Conservation (phyloP, 495 filamentous ascomycete genomes). For the Aspergillus hancockii region DNA sequence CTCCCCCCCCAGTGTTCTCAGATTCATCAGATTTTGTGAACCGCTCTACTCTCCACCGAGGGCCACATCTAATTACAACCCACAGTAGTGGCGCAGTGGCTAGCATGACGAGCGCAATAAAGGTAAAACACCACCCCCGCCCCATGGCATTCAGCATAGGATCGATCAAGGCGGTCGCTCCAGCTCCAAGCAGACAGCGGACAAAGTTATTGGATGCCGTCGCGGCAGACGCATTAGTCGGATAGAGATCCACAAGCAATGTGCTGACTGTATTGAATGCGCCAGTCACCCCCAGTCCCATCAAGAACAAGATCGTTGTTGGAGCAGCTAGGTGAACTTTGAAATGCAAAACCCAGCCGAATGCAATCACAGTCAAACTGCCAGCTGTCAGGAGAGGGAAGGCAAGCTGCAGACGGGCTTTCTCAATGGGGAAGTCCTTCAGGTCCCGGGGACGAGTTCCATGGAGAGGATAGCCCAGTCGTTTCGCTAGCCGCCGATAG, state of each 20-base stretch:
- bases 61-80: conserved; percentile 44
- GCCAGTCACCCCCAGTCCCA: conserved; percentile 57
- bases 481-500: conserved; percentile 42
- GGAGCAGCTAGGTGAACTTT: conserved; percentile 43
- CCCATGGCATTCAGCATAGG: conserved; percentile 69
- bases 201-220: conserved; percentile 72
- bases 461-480: conserved; percentile 46
- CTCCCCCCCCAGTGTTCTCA: too few species aligned
- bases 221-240: conserved; percentile 59
- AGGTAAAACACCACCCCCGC: conserved; percentile 68
- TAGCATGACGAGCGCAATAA: conserved; percentile 58
- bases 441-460: conserved; percentile 55
- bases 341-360: conserved; percentile 41
- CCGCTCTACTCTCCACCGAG: conserved; percentile 48
- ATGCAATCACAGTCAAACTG: conserved; percentile 37
- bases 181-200: conserved; percentile 68
- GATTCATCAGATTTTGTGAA: too few species aligned
- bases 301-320: conserved; percentile 59
- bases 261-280: conserved; percentile 59
- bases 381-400: conserved; percentile 40
- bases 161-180: conserved; percentile 61
- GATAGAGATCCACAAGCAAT: conserved; percentile 67
- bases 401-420: conserved; percentile 58
- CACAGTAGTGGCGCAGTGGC: conserved; percentile 54
- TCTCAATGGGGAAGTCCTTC: conserved; percentile 62